These are phyloP conservation scores for Globisporangium okanoganense DNA, from an alignment of 352 stramenopile genomes.

Conservation along the genomic window DNA sequence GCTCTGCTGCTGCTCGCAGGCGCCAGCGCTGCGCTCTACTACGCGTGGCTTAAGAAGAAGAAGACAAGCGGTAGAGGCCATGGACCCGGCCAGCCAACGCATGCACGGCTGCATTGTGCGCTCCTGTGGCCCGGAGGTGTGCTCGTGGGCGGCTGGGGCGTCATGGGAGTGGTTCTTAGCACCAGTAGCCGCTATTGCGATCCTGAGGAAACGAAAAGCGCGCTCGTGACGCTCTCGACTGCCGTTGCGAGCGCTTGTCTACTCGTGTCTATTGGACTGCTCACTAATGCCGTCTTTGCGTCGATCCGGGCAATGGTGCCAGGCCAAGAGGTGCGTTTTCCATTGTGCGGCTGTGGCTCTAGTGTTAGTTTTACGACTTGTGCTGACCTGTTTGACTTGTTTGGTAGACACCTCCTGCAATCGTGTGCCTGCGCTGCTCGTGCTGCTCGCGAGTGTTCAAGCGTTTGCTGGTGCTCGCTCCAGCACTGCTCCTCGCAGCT, in stretches of 20 bases:
- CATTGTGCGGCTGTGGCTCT: not conserved
- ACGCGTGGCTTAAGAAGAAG: not conserved
- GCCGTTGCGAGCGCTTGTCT: constrained; percentile 1
- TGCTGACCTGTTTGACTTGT: not conserved
- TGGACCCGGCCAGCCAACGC: not conserved
- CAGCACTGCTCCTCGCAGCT: constrained; percentile 19
- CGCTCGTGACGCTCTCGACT: not conserved
- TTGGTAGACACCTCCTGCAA: constrained; percentile 23
- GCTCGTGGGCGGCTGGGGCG: not conserved
- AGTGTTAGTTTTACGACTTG: not conserved
- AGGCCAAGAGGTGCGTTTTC: constrained; percentile 20
- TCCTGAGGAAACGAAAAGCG: not conserved
- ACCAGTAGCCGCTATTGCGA: not conserved
- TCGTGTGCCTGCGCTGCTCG: constrained; percentile 49
- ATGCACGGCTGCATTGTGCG: not conserved
- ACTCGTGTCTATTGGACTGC: not conserved
- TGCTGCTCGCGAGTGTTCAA: constrained; percentile 46
- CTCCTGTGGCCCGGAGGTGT: not conserved
- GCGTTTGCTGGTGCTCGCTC: constrained; percentile 26
- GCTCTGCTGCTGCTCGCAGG: not conserved
- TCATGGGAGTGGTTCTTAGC: not conserved
- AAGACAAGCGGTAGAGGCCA: not conserved
- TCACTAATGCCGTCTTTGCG: not conserved
- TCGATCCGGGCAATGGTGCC: not conserved
- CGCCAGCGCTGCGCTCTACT: not conserved